Base-by-base conservation (phyloP, 2,329 filamentous ascomycete species). In the Clonostachys sp. region DNA sequence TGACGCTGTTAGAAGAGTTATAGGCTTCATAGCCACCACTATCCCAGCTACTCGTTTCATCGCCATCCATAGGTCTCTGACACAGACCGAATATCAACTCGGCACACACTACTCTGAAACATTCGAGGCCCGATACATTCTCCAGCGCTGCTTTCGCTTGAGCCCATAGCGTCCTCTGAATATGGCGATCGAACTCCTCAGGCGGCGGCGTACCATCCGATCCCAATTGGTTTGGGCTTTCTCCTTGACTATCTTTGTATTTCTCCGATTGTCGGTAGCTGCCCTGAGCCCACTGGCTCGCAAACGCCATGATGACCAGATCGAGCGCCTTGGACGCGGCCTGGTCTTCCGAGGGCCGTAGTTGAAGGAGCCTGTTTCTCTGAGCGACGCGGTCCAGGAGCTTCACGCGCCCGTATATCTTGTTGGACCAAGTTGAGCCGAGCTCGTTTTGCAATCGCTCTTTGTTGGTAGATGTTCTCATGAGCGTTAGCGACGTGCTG, bases 291-390 rank as follows among this genome's bases (percentile, higher is more conserved):
- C 74, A 78, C 45, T 78, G 75, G 0, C 72, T 71, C 2, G 75
- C 71, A 52, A 78, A 78, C 0, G 75, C 70, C 62, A 77, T 71
- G 41, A 78, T 74, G 1, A 67, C 65, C 2, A 71, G 53, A 42
- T 77, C 68, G 5, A 78, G 57, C 2, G 74, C 73, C 20, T 61
- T 67, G 0, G 66, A 63, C 20, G 66, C 70, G 2, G 64, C 63
- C 14, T 60, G 62, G 35, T 71, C 67, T 46, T 77, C 67, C 1
- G 53, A 44, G 0, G 52, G 57, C 2, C 63, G 71, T 1, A 77
- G 55, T 0, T 59, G 58, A 7, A 71, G 59, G 9, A 73, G 61
- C 4, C 66, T 63, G 1, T 67, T 61, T 3, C 63, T 55, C 8
- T 66, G 63, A 4, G 71, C 68, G 8, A 64, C 59, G 6, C 63